Percentiles rank a stretch among this genome's conserved stretches.
Evolutionary conservation across 2,329 filamentous ascomycete genomes (phyloP).

Genomic region (Tricladium varicosporioides): DNA sequence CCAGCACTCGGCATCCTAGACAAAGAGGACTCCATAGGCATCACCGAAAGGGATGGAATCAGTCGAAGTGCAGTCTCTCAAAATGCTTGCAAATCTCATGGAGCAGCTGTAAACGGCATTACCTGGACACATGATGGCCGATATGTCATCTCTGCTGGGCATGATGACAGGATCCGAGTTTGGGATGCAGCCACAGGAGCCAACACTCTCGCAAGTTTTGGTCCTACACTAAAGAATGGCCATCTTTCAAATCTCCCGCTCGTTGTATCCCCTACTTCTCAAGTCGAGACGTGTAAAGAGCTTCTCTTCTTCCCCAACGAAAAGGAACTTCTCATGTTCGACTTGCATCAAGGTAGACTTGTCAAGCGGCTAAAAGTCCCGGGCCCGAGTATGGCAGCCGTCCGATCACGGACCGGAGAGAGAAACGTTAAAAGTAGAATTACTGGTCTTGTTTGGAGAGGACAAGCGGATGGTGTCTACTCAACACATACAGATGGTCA

Average conservation of each 20-base stretch:
- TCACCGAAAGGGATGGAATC: constrained; percentile 45
- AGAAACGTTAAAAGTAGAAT: constrained; percentile 65
- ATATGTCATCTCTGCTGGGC: constrained; percentile 75
- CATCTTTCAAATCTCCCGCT: constrained; percentile 61
- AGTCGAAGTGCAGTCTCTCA: constrained; percentile 39
- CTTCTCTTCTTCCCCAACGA: constrained; percentile 80
- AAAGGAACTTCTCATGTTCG: constrained; percentile 74
- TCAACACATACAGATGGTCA: constrained; percentile 82
- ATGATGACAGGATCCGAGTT: constrained; percentile 80
- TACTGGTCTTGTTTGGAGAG: constrained; percentile 72
- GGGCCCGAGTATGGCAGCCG: constrained; percentile 50
- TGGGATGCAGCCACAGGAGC: constrained; percentile 81
- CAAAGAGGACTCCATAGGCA: constrained; percentile 76
- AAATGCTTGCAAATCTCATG: constrained; percentile 65
- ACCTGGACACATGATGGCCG: constrained; percentile 79
- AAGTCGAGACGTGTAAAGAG: constrained; percentile 57
- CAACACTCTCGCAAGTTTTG: constrained; percentile 87
- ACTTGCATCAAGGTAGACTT: constrained; percentile 73
- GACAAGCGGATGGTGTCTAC: constrained; percentile 67
- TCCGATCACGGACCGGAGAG: constrained; percentile 46
- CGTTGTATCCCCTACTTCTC: constrained; percentile 58
- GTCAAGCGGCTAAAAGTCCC: constrained; percentile 69
- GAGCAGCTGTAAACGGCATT: constrained; percentile 79
- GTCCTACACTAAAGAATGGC: constrained; percentile 74
- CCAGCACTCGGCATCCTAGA: constrained; percentile 76